A percentile compares a stretch with the other conserved stretches of the same genome.
These are phyloP conservation scores for Melastoma candidum DNA, from an alignment of 441 rosid species.

Conservation along the genomic window DNA sequence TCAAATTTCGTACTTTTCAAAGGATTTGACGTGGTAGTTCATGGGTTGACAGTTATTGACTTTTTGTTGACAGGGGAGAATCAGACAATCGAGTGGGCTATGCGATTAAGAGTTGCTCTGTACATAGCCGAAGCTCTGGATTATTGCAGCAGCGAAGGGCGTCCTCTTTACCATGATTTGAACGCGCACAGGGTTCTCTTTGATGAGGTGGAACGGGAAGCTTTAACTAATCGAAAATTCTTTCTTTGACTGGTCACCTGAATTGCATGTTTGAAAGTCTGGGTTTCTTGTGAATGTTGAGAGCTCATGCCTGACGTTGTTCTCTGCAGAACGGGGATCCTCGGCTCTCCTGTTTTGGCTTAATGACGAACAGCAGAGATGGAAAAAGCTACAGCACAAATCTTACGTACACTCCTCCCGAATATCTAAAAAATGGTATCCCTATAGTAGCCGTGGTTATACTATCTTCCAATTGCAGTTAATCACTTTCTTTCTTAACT, in stretches of 20 bases:
- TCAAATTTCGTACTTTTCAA: neutral
- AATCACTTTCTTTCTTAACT: too few relatives aligned
- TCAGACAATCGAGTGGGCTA: constrained; percentile 68
- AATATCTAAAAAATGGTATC: constrained; percentile 58
- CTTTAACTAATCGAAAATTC: constrained; percentile 2
- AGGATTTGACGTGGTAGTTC: neutral
- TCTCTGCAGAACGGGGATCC: constrained; percentile 67
- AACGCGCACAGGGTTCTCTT: constrained; percentile 75
- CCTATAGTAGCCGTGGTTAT: too few relatives aligned
- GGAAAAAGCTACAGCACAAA: constrained; percentile 62
- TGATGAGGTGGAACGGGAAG: constrained; percentile 48
- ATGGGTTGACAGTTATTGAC: neutral
- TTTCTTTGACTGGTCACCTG: constrained; percentile 6
- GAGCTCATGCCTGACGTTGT: too few relatives aligned
- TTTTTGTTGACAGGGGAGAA: constrained; percentile 43
- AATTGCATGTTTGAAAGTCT: constrained; percentile 2
- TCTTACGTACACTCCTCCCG: constrained; percentile 65
- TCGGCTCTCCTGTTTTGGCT: constrained; percentile 85
- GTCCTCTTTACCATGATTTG: constrained; percentile 61
- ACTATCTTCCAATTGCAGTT: too few relatives aligned
- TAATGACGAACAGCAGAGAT: constrained; percentile 62
- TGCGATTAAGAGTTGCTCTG: constrained; percentile 66
- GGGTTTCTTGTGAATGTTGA: constrained; percentile 14
- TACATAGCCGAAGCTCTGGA: constrained; percentile 68
- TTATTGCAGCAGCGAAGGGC: constrained; percentile 50